Percentiles rank a stretch among this genome's conserved stretches.
Conservation (phyloP, 1,284 basidiomycete species). For the Leucoagaricus sp. region DNA sequence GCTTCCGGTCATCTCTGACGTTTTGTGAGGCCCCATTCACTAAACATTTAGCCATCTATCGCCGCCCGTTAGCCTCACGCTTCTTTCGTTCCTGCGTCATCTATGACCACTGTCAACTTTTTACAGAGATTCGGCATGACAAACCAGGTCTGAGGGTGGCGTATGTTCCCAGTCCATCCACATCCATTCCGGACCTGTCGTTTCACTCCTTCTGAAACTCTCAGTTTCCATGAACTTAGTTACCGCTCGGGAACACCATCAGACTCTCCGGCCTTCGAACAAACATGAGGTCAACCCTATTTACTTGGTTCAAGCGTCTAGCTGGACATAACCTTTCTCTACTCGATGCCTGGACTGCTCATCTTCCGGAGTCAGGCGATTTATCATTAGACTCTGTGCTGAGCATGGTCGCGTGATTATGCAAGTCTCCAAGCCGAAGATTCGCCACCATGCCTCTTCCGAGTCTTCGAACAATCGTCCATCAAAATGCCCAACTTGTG, state of each 20-base stretch:
- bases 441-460: not conserved
- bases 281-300: too few species aligned
- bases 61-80: not conserved
- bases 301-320: too few species aligned
- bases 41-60: not conserved
- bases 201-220: too few species aligned
- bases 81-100: constrained; percentile 8
- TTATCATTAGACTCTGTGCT: too few species aligned
- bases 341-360: not conserved
- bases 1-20: not conserved
- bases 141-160: not conserved
- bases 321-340: not conserved
- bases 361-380: not conserved
- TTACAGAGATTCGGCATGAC: not conserved
- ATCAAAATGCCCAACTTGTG: not conserved
- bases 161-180: too few species aligned
- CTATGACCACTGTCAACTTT: not conserved
- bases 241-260: too few species aligned
- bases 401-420: too few species aligned
- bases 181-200: not conserved
- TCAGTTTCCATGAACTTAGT: too few species aligned
- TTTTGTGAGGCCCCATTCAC: not conserved
- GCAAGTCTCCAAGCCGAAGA: not conserved
- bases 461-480: not conserved
- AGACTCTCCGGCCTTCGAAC: too few species aligned